These are phyloP conservation scores for Rhododendron mucronatum DNA, from an alignment of 148 eudicot species.

Conservation along the genomic window DNA sequence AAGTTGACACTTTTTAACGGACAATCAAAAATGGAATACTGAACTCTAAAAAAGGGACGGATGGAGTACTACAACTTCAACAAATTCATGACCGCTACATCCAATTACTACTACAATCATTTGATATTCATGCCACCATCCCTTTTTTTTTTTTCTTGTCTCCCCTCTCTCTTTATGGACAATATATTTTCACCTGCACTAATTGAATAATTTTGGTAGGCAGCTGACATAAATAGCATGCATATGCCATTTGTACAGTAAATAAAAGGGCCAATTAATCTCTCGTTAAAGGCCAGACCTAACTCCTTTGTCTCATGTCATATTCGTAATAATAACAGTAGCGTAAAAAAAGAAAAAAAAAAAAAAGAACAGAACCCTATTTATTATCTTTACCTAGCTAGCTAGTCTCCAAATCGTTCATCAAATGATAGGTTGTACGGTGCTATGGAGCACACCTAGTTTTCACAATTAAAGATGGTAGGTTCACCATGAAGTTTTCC, in stretches of 20 bases:
- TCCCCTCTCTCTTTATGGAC: neutral
- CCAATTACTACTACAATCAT: too few species aligned
- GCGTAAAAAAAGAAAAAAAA: neutral
- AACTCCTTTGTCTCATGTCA: neutral
- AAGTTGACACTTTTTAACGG: too few species aligned
- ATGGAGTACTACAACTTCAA: too few species aligned
- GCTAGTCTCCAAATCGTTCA: neutral
- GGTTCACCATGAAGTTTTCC: neutral
- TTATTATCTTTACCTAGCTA: neutral
- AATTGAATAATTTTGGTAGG: neutral
- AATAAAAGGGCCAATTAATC: neutral
- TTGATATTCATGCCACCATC: neutral
- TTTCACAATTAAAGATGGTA: constrained; percentile 7
- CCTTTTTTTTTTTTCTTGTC: too few species aligned
- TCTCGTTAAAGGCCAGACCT: neutral
- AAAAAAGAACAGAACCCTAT: neutral
- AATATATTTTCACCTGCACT: neutral
- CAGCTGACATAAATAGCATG: neutral
- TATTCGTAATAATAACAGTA: neutral
- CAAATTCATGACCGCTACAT: too few species aligned
- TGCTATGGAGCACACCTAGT: neutral
- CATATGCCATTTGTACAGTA: neutral
- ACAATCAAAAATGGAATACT: too few species aligned
- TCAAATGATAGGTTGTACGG: neutral
- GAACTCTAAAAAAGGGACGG: too few species aligned